phyloP scores from a whole-genome alignment of 345 rosid species.

The Eutrema heterophyllum region DNA sequence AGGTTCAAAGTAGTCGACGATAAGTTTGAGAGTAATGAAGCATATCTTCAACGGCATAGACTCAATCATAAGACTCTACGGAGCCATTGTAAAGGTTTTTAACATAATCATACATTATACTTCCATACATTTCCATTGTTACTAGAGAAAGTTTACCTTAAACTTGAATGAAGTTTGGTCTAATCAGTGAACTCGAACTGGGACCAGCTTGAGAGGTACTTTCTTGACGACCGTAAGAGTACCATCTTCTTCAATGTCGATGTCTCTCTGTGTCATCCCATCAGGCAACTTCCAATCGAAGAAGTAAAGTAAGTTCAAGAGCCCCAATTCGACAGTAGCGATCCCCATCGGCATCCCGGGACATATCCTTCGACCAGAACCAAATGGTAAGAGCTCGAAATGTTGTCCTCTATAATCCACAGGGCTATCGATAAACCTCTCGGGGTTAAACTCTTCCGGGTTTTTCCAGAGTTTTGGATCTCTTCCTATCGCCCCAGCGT shows the following conservation, averaged over 20 bases:
- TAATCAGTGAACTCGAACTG: constrained; percentile 5
- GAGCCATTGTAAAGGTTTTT: too few relatives aligned
- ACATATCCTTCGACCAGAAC: constrained; percentile 52
- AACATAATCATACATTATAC: too few relatives aligned
- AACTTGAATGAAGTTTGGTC: neutral
- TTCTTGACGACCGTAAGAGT: constrained; percentile 17
- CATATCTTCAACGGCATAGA: too few relatives aligned
- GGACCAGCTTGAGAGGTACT: constrained; percentile 25
- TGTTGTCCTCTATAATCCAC: constrained; percentile 45
- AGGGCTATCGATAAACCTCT: constrained; percentile 36
- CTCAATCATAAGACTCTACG: too few relatives aligned
- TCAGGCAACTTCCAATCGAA: constrained; percentile 38
- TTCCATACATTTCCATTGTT: neutral
- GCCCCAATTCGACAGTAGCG: constrained; percentile 27
- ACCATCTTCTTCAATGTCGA: constrained; percentile 31
- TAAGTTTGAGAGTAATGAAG: too few relatives aligned
- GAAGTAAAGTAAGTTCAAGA: constrained; percentile 40
- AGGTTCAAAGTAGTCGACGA: too few relatives aligned
- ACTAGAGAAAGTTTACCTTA: neutral
- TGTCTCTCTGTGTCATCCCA: constrained; percentile 23
- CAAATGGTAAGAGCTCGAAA: constrained; percentile 53
- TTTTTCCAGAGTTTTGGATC: constrained; percentile 41
- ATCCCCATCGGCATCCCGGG: constrained; percentile 49
- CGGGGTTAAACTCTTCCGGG: constrained; percentile 42
- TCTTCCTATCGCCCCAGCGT: constrained; percentile 44